phyloP scores from a whole-genome alignment of 129 eudicot species.

The Cynara cardunculus region DNA sequence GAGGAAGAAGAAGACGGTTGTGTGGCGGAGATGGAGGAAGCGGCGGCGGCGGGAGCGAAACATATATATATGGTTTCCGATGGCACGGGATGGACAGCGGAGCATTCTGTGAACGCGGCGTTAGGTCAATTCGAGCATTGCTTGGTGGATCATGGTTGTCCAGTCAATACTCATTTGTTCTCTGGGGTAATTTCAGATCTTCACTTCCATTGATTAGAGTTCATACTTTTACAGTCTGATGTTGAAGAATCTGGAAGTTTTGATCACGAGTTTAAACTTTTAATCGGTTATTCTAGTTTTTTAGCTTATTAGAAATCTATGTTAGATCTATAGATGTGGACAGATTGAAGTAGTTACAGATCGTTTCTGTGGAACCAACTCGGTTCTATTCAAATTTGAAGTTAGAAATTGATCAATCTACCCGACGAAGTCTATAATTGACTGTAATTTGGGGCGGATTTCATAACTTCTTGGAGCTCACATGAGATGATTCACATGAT shows the following conservation, averaged over 20 bases:
- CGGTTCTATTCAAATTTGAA: neutral
- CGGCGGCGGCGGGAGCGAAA: constrained; percentile 32
- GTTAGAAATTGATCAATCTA: neutral
- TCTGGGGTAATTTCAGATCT: constrained; percentile 60
- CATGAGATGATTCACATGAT: neutral
- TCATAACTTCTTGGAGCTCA: neutral
- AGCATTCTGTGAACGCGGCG: constrained; percentile 83
- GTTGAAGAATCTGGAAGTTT: neutral
- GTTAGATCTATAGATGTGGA: neutral
- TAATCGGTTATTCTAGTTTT: neutral
- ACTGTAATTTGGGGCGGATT: neutral
- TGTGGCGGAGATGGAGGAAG: constrained; percentile 32
- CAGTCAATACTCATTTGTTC: constrained; percentile 82
- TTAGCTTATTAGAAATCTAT: neutral
- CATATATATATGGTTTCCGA: constrained; percentile 87
- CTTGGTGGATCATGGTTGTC: constrained; percentile 77
- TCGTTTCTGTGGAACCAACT: neutral
- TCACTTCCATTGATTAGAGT: neutral
- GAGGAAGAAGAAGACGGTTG: constrained; percentile 31
- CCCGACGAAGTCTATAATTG: neutral
- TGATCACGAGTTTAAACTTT: neutral
- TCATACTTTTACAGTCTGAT: neutral
- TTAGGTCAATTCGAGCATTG: constrained; percentile 87
- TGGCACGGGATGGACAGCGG: constrained; percentile 99
- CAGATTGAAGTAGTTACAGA: neutral